Evolutionary conservation across 805 yeast genomes (phyloP).

Genomic region (Spathaspora sp.): DNA sequence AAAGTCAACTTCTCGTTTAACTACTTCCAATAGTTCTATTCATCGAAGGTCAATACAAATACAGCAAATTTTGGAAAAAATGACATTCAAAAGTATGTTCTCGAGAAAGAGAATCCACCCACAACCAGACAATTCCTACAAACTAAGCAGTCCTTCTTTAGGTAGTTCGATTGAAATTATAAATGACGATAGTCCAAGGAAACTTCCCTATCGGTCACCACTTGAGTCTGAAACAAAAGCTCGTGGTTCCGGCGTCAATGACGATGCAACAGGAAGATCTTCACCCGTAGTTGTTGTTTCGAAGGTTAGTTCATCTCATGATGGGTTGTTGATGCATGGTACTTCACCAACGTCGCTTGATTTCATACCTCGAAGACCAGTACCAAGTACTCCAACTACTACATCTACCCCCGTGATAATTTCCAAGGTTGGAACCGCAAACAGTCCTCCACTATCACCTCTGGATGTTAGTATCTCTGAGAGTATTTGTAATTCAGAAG

Average conservation of each 20-base stretch:
- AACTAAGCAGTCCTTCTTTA: not conserved
- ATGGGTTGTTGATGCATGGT: not conserved
- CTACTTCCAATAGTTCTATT: not conserved
- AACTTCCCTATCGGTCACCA: not conserved
- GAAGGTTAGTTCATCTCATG: not conserved
- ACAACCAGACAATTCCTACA: not conserved
- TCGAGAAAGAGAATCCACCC: not conserved
- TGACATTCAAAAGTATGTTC: not conserved
- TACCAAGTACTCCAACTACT: not conserved
- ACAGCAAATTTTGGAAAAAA: not conserved
- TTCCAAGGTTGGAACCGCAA: not conserved
- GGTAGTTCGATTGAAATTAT: not conserved
- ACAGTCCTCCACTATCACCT: not conserved
- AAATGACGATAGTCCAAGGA: not conserved
- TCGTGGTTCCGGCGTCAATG: not conserved
- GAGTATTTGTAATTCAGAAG: not conserved
- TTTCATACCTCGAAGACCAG: slow-evolving; percentile 2
- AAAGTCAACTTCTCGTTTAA: not conserved
- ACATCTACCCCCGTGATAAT: not conserved
- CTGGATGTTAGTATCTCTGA: not conserved
- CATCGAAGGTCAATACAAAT: not conserved
- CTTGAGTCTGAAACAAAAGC: not conserved
- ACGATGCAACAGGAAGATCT: not conserved
- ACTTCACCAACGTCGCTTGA: not conserved
- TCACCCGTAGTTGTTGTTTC: not conserved